Base-by-base conservation (phyloP, 768 basidiomycete genomes). In the Mycena metata region DNA sequence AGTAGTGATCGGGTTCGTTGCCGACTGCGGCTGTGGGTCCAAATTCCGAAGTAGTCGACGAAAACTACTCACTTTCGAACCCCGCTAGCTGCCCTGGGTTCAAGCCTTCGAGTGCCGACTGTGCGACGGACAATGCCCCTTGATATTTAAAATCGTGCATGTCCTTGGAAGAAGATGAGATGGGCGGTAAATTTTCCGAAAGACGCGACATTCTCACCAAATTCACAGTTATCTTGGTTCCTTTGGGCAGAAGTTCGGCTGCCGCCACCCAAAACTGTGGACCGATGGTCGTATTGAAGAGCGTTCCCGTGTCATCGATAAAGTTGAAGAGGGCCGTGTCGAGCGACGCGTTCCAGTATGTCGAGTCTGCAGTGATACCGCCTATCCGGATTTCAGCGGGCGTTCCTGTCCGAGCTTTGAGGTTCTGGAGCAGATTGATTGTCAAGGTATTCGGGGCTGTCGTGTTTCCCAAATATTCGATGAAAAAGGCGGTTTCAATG, bases 1-100 rank as follows among this genome's bases (percentile, higher is more conserved):
- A 60, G 66, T 86, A 88, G 42, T 87, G 85, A 72, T 88, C 86
- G 2, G 86, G 86, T 74, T 88, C 87, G 56, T 88, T 88, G 23
- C 87, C 87, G 66, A 88, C 85, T 86, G 55, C 23, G 35, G 19
- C 58, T n/a, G 59, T 35, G 36, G 36, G 51, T 26, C 17, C 3
- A 39, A 33, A 35, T 13, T 15, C 26, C 23, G 21, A 19, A 10
- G 17, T 54, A 15, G 52, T 19, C 30, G 5, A 49, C 26, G 26
- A 56, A 12, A 2, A 41, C 9, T 42, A 46, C 68, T 60, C n/a
- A 85, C 86, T 86, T 77, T 88, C 86, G 43, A 87, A 80, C 2
- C 79, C 78, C 24, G 79, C 75, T 7, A 87, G 72, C 55, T 85
- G 82, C 1, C 76, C 78, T 19, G 77, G 69, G 23, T 71, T 60